Evolutionary conservation across 1,284 basidiomycete genomes (phyloP), one percentile per base, ranked within the genome.

Genomic region (Tilletia indica): DNA sequence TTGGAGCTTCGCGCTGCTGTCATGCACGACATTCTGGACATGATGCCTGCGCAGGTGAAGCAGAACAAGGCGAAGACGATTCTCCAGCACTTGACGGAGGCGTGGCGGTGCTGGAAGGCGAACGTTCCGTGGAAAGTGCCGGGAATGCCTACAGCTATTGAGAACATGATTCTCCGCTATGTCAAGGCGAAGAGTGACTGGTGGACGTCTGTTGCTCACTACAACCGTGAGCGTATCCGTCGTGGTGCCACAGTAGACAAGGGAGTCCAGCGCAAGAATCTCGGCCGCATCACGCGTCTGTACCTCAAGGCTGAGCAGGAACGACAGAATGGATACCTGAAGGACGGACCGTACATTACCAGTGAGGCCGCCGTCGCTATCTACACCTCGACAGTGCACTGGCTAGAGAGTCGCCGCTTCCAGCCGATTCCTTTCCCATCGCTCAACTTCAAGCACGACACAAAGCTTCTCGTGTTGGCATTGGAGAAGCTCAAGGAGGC

Each of bases 11-110:
- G 97, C 75, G 97, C 97, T 0, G 94, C 95, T 69, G 96, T 99
- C 79, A 98, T 99, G 95, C 96, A 98, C 86, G 96, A 99, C 86
- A 97, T 99, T 77, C 88, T 79, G 64, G 84, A 86, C 76, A 87
- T 87, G 94, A 98, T 98, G 96, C 97, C 97, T 0, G 97, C 98
- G 86, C 94, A 92, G 4, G 94, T 99, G 87, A 97, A 97, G 86
- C 93, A 94, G 86, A 98, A 97, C 88, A 98, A 99, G 88, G 91
- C 93, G 63, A 99, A 99, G 88, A 99, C 97, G 19, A 99, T 99
- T 79, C 84, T 99, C 82, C 94, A 97, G 85, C 97, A 99, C 85
- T 86, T 99, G 75, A 96, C 94, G 1, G 97, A 99, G 85, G 96
- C 95, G 9, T 99, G 96, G 95, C 89, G 95, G 80, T 85, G 84